Conservation (phyloP, 768 basidiomycete species). For the Lentinus tigrinus region DNA sequence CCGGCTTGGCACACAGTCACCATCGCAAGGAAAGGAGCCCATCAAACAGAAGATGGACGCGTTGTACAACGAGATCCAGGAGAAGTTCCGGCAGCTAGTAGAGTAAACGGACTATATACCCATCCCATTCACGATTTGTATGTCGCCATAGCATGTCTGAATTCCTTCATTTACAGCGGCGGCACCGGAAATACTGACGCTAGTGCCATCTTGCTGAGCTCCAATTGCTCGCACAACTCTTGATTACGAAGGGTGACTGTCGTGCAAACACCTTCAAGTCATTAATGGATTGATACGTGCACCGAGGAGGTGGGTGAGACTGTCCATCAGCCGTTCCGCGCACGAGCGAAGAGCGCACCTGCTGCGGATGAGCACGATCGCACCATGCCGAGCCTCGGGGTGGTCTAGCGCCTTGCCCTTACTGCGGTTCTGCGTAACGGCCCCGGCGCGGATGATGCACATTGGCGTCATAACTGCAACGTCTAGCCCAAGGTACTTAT, state of each 20-base stretch:
- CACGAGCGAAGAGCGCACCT: neutral
- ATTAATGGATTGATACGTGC: no score
- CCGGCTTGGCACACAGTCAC: constrained; percentile 52
- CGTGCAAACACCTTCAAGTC: no score
- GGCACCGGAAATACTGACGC: neutral
- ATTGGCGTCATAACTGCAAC: neutral
- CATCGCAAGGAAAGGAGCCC: constrained; percentile 84
- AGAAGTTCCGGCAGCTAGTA: constrained; percentile 85
- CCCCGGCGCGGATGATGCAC: neutral
- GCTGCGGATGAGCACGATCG: neutral
- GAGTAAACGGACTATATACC: constrained; percentile 49
- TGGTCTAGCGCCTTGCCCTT: neutral
- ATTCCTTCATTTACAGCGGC: neutral
- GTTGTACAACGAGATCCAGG: constrained; percentile 83
- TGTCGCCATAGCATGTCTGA: constrained; percentile 8
- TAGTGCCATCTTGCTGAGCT: neutral
- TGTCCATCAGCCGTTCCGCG: neutral
- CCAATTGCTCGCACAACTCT: no score
- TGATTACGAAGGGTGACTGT: no score
- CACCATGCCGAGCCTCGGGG: neutral
- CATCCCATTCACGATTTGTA: constrained; percentile 13
- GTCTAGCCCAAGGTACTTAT: neutral
- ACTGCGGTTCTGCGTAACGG: neutral
- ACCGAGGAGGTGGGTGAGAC: no score
- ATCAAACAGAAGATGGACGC: constrained; percentile 82